phyloP scores from a whole-genome alignment of 352 stramenopile genomes.

The Peronospora farinosa region DNA sequence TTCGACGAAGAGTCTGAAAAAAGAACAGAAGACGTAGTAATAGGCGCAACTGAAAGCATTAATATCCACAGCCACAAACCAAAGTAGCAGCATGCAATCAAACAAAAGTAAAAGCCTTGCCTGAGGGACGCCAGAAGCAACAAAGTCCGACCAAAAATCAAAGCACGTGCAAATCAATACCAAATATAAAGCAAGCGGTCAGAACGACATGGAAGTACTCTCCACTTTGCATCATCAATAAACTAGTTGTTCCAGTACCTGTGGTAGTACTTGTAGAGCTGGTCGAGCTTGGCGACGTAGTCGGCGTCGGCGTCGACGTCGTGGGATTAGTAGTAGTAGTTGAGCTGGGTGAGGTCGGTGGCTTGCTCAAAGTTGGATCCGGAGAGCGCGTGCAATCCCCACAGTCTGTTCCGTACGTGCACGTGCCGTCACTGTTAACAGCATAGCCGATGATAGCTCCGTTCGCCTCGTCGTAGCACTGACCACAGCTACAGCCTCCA shows the following conservation, averaged over 20 bases:
- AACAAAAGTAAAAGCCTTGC: slow-evolving; percentile 6
- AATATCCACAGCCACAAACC: slow-evolving; percentile 11
- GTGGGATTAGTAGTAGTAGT: slow-evolving; percentile 8
- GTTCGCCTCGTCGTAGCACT: slow-evolving; percentile 33
- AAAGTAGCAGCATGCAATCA: slow-evolving; percentile 6
- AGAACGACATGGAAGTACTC: slow-evolving; percentile 14
- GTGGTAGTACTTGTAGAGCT: slow-evolving; percentile 10
- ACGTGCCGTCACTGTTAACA: slow-evolving; percentile 25
- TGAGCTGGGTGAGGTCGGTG: slow-evolving; percentile 4
- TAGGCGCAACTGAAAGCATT: slow-evolving; percentile 22
- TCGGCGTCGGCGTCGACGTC: slow-evolving; percentile 10
- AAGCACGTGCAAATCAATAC: slow-evolving; percentile 2
- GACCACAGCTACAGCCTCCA: slow-evolving; percentile 31
- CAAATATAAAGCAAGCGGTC: slow-evolving; percentile 11
- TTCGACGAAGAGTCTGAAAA: slow-evolving; percentile 21
- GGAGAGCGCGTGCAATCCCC: slow-evolving; percentile 20
- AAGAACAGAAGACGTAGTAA: slow-evolving; percentile 18
- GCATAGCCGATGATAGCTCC: slow-evolving; percentile 28
- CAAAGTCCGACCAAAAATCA: neutral
- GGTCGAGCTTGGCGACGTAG: slow-evolving; percentile 5
- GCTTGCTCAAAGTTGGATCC: neutral
- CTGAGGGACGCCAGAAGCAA: slow-evolving; percentile 5
- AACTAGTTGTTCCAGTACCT: slow-evolving; percentile 13
- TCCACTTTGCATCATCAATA: neutral
- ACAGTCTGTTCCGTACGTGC: slow-evolving; percentile 31